Conservation (phyloP, 2,329 filamentous ascomycete genomes). For the Incumbomyces delicatus region DNA sequence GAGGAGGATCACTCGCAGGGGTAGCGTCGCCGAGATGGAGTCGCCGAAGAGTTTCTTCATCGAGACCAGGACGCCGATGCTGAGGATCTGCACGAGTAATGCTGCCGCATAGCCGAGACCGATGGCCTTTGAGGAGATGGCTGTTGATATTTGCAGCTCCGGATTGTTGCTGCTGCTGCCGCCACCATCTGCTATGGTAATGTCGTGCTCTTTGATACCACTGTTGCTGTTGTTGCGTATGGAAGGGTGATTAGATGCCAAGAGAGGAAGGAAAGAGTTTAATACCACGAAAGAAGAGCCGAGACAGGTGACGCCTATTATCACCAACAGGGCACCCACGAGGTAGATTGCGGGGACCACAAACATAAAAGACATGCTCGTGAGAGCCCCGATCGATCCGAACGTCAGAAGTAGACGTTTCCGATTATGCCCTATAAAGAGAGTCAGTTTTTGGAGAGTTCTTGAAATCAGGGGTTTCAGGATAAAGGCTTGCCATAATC, state of each 20-base stretch:
- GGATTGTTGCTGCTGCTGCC: slow-evolving; percentile 5
- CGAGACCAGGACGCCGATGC: slow-evolving; percentile 62
- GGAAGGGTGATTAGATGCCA: slow-evolving; percentile 69
- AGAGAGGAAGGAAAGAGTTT: slow-evolving; percentile 80
- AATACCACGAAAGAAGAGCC: slow-evolving; percentile 84
- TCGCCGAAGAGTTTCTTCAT: slow-evolving; percentile 26
- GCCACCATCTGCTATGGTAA: neutral
- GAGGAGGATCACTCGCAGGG: slow-evolving; percentile 71
- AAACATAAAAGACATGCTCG: slow-evolving; percentile 79
- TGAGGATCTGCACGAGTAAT: slow-evolving; percentile 68
- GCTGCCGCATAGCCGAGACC: slow-evolving; percentile 82
- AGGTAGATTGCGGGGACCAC: slow-evolving; percentile 66
- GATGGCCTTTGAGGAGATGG: slow-evolving; percentile 79
- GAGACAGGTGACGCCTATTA: slow-evolving; percentile 79
- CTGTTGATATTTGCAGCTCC: slow-evolving; percentile 70
- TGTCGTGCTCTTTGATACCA: no score
- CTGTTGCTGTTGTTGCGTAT: slow-evolving; percentile 20
- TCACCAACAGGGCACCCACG: slow-evolving; percentile 67
- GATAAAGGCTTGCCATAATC: slow-evolving; percentile 82
- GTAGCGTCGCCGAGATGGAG: slow-evolving; percentile 63
- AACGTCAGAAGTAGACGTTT: slow-evolving; percentile 76
- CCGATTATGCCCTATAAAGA: slow-evolving; percentile 42
- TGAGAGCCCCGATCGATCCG: slow-evolving; percentile 64
- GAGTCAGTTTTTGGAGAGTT: no score
- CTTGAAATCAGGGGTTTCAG: no score